Evolutionary conservation across 768 basidiomycete genomes (phyloP).

Genomic region (Cubamyces lactineus): DNA sequence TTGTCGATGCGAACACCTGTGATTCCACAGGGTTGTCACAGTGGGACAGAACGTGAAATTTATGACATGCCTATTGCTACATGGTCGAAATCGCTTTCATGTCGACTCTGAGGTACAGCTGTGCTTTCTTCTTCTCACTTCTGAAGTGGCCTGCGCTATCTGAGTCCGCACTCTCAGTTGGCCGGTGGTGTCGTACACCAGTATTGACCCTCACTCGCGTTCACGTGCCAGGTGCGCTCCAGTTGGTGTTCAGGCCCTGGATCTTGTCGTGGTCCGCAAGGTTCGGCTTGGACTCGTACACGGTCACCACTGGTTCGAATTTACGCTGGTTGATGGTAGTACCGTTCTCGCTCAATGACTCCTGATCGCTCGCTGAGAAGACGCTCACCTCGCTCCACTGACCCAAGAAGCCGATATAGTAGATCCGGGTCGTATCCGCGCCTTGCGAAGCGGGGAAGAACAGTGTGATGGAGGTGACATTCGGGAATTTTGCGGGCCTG

Average conservation of each 20-base stretch:
- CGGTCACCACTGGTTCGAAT: slow-evolving; percentile 74
- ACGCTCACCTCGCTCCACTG: slow-evolving; percentile 74
- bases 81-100: no score
- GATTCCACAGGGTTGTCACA: no score
- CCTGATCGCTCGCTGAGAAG: background rate
- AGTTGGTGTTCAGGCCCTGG: slow-evolving; percentile 70
- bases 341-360: no score
- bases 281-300: slow-evolving; percentile 89
- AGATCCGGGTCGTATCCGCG: slow-evolving; percentile 74
- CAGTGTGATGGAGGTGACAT: slow-evolving; percentile 77
- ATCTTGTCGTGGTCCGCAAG: slow-evolving; percentile 88
- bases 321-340: slow-evolving; percentile 56
- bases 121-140: no score
- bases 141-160: no score
- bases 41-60: no score
- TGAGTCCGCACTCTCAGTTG: no score
- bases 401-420: slow-evolving; percentile 86
- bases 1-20: no score
- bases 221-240: slow-evolving; percentile 31
- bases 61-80: no score
- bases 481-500: slow-evolving; percentile 87
- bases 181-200: background rate
- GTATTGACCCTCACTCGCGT: background rate
- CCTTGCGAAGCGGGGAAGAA: slow-evolving; percentile 83
- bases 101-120: no score